Conservation (phyloP, 768 basidiomycete genomes). For the Suillus decipiens region DNA sequence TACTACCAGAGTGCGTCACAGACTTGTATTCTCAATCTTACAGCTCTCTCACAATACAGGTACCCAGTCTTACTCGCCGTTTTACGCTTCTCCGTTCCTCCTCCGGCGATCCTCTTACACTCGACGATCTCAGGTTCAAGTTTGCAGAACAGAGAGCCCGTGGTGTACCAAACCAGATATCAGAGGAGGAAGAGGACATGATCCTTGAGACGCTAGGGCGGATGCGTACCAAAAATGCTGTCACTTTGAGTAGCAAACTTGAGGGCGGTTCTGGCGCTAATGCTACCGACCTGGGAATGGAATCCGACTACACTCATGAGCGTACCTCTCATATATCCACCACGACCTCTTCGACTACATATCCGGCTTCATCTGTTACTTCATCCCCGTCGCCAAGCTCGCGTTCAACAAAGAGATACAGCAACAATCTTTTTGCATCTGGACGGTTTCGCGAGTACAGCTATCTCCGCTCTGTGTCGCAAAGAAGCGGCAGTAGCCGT, state of each 20-base stretch:
- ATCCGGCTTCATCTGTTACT: constrained; percentile 41
- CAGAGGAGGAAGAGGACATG: constrained; percentile 86
- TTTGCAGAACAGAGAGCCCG: constrained; percentile 77
- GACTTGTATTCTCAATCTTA: constrained; percentile 13
- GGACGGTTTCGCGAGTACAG: constrained; percentile 75
- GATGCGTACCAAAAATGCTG: constrained; percentile 41
- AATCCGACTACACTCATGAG: constrained; percentile 35
- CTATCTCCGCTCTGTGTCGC: constrained; percentile 61
- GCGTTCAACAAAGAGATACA: constrained; percentile 69
- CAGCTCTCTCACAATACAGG: constrained; percentile 19
- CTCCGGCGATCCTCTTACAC: constrained; percentile 61
- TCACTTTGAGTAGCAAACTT: constrained; percentile 16
- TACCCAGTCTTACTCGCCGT: constrained; percentile 70
- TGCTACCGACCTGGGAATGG: constrained; percentile 21
- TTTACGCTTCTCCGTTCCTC: constrained; percentile 78
- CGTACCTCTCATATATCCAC: constrained; percentile 38
- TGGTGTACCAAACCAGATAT: constrained; percentile 66
- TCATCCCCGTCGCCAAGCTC: constrained; percentile 38
- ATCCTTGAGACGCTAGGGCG: constrained; percentile 70
- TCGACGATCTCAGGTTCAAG: constrained; percentile 64
- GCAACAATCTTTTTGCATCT: constrained; percentile 86
- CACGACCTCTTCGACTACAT: constrained; percentile 38
- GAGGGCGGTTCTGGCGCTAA: constrained; percentile 20
- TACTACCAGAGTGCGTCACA: constrained; percentile 75
- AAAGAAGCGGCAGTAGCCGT: constrained; percentile 42